Conservation (phyloP, 2,329 filamentous ascomycete genomes). For the Pseudogymnoascus pannorum region DNA sequence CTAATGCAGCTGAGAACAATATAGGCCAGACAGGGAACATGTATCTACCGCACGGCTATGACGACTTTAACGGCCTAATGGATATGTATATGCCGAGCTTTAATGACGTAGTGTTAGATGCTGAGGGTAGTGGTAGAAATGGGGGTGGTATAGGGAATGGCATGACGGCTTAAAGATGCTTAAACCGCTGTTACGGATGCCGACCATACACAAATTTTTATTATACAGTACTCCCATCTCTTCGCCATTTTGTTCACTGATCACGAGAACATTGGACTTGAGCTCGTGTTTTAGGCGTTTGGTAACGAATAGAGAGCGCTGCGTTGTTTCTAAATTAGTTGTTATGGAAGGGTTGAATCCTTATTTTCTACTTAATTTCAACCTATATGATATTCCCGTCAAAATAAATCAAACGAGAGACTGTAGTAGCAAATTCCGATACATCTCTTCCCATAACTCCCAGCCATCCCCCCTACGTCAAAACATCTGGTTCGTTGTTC, state of each 20-base stretch:
- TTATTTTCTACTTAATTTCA: neutral
- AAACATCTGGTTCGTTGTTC: slow-evolving; percentile 4
- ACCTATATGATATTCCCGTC: neutral
- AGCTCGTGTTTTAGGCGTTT: too few relatives aligned
- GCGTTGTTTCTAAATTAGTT: too few relatives aligned
- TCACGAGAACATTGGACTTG: too few relatives aligned
- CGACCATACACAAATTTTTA: too few relatives aligned
- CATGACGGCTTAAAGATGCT: neutral
- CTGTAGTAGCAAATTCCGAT: too few relatives aligned
- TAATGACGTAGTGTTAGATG: neutral
- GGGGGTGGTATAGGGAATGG: neutral
- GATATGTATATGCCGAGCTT: neutral
- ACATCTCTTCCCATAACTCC: too few relatives aligned
- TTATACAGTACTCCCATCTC: too few relatives aligned
- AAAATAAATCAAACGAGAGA: too few relatives aligned
- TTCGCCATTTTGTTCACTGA: too few relatives aligned
- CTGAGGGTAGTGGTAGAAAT: neutral
- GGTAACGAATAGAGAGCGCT: too few relatives aligned
- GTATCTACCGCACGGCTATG: neutral
- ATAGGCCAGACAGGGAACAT: neutral
- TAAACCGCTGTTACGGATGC: too few relatives aligned
- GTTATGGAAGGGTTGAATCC: too few relatives aligned
- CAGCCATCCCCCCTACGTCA: neutral
- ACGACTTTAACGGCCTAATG: neutral
- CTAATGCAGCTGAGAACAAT: neutral